Evolutionary conservation across 2,329 filamentous ascomycete species (phyloP).

Genomic region (Dryadomyces quercivorus): DNA sequence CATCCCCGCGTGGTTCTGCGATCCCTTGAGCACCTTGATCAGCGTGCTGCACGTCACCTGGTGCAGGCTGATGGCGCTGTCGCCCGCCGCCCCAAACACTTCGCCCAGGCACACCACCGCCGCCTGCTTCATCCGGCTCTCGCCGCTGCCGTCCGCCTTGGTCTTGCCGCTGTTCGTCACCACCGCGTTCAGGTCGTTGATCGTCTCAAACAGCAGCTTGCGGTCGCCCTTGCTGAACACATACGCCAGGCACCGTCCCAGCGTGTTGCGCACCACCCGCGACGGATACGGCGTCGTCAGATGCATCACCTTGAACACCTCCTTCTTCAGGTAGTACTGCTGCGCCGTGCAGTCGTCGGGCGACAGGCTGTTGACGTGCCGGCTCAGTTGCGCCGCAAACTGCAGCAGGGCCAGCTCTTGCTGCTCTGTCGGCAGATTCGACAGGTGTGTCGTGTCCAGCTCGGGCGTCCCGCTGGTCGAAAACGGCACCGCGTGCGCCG

Average conservation of each 20-base stretch:
- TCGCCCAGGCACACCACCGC: constrained; percentile 79
- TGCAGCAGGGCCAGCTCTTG: constrained; percentile 90
- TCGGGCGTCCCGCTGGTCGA: constrained; percentile 50
- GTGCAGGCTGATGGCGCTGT: constrained; percentile 79
- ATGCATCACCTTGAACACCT: constrained; percentile 86
- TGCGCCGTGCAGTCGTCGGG: constrained; percentile 75
- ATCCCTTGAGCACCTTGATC: constrained; percentile 67
- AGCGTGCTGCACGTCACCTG: constrained; percentile 60
- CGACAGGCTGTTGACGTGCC: constrained; percentile 63
- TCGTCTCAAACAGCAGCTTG: constrained; percentile 85
- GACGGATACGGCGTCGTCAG: constrained; percentile 71
- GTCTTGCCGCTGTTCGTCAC: constrained; percentile 50
- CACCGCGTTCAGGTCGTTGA: constrained; percentile 71
- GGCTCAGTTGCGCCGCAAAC: constrained; percentile 71
- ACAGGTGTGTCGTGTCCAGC: constrained; percentile 81
- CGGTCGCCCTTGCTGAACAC: constrained; percentile 79
- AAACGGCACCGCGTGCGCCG: constrained; percentile 17
- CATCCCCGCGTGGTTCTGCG: constrained; percentile 69
- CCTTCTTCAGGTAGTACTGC: constrained; percentile 85
- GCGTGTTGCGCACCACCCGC: constrained; percentile 77
- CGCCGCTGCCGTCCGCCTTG: constrained; percentile 55
- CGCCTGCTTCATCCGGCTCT: constrained; percentile 57
- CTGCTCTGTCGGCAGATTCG: constrained; percentile 82
- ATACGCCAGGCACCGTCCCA: constrained; percentile 72
- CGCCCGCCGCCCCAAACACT: constrained; percentile 82